Conservation (phyloP, 768 basidiomycete species). For the Hypholoma sublateritium region DNA sequence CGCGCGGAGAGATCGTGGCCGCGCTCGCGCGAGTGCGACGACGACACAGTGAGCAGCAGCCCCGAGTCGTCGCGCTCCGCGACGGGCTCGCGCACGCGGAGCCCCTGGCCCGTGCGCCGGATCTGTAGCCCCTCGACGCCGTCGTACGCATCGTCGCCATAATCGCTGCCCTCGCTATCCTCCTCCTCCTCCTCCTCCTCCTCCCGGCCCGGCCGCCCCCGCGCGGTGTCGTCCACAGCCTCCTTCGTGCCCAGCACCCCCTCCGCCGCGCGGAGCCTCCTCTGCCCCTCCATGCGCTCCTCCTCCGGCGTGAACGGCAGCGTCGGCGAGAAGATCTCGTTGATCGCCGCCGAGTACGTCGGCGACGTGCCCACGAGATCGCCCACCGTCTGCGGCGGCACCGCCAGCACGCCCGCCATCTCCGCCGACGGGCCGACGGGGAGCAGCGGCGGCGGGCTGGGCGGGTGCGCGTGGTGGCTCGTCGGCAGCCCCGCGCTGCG, state of each 20-base stretch:
- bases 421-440: neutral
- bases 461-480: constrained; percentile 1
- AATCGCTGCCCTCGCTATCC: constrained; percentile 10
- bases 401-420: neutral
- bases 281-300: constrained; percentile 17
- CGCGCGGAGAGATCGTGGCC: constrained; percentile 1
- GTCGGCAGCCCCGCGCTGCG: constrained; percentile 20
- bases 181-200: constrained; percentile 17
- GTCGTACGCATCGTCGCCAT: constrained; percentile 9
- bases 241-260: constrained; percentile 5
- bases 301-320: constrained; percentile 24
- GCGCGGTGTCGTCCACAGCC: neutral
- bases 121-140: neutral
- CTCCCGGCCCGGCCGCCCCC: neutral
- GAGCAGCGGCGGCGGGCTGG: constrained; percentile 5
- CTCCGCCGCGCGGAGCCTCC: constrained; percentile 16
- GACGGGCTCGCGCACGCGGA: neutral
- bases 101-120: neutral
- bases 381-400: constrained; percentile 14
- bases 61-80: neutral
- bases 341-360: constrained; percentile 25
- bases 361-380: constrained; percentile 26
- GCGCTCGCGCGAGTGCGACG: neutral
- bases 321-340: constrained; percentile 22
- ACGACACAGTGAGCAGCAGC: neutral